Evolutionary conservation across 768 basidiomycete species (phyloP), one percentile per base, ranked within the genome.

Genomic region (Kwoniella bestiolae): DNA sequence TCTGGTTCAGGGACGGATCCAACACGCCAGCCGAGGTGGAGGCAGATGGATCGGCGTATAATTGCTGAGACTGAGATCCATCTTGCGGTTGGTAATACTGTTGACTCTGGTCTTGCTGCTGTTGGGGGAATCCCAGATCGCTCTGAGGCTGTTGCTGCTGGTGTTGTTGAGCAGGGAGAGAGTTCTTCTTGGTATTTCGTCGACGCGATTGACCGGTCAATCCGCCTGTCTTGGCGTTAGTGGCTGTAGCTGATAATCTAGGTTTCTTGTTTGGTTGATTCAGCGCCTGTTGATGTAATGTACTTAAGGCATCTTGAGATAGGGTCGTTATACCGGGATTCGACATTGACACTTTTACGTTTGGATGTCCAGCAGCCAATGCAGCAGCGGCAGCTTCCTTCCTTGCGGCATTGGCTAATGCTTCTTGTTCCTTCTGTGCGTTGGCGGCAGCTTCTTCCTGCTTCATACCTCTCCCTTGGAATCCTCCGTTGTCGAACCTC

Each of bases 381-480:
- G 76, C 76, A 35, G 71, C 74, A 18, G 76, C 76, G 14, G 76
- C 76, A 35, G 76, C 76, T 63, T 68, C 70, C 50, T 77, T 77
- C 49, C 72, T 70, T 2, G 70, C 68, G 11, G 74, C 74, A 5
- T 74, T 75, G 3, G 68, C 68, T 26, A 68, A 58, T 31, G 65
- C 63, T 46, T 77, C 73, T 28, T 62, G 55, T 58, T 77, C 74
- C 55, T 75, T 75, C 51, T 68, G 63, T 14, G 72, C 71, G 34
- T 67, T 63, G 9, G 71, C 69, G 9, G 73, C 69, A 7, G 76
- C 73, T 60, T 78, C 77, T 52, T 78, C 77, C 56, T 78, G 77
- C 56, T 78, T 78, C 74, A 78, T 75, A 23, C 77, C 77, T 55
- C 77, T 61, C 11, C 77, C 77, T 45, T 76, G 72, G 67, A 78